Evolutionary conservation across 345 rosid species (phyloP), one percentile per base, ranked within the genome.

Genomic region (Camelina hispida): DNA sequence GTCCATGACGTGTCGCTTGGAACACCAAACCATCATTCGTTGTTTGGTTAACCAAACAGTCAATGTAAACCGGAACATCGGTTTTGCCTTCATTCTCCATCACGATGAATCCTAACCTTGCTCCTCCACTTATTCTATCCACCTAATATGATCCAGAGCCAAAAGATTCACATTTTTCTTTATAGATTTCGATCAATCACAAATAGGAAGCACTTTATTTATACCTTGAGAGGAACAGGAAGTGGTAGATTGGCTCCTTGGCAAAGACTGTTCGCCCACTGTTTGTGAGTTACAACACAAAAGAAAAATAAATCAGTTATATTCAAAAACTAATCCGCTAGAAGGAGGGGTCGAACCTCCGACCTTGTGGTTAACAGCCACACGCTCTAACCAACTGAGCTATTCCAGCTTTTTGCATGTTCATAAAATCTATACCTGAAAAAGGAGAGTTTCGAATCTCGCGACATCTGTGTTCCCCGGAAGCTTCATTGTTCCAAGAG

Each of bases 201-300:
- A 46, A 40, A n/a, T 18, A 38, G 14, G 23, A 35, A 48, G 3
- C 48, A 43, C 14, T 11, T 16, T n/a, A 34, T 1, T 1, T 28
- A 23, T 30, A 93, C 98, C 93, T 90, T 89, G 59, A 90, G 81
- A 53, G 97, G 98, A 69, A 84, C 69, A 5, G 98, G 93, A 52
- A 93, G 89, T 23, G 95, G 98, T 40, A 93, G 72, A 80, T 89
- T 90, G 35, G 97, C 93, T 75, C 98, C 97, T 83, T 93, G 98
- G 73, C 89, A 85, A 23, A 93, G 89, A 82, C 97, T 91, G 76
- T 93, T 91, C 1, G 87, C 97, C 98, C 98, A 93, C 98, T 93
- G 87, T 68, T 4, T 16, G 10, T 16, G 47, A 13, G 7, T 16
- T 6, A 46, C 25, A 25, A 25, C n/a, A 16, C 6, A 16, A n/a